Conservation (phyloP, 2,329 filamentous ascomycete species). For the Phyllosticta capitalensis region DNA sequence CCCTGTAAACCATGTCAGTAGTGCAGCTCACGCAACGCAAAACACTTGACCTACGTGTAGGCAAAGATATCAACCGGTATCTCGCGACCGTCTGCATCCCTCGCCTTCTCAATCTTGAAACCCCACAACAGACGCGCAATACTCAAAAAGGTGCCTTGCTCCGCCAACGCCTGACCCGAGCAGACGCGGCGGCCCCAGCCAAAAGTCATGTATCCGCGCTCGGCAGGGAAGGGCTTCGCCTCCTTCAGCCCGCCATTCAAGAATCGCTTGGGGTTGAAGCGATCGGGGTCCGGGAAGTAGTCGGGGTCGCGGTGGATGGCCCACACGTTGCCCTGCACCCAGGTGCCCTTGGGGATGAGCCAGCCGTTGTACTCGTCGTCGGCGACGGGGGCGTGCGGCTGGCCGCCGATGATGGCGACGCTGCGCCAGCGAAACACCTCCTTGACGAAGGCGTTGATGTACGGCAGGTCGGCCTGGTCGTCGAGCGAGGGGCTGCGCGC, state of each 20-base stretch:
- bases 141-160: constrained; percentile 51
- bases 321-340: constrained; percentile 28
- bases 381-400: constrained; percentile 25
- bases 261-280: constrained; percentile 26
- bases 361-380: constrained; percentile 34
- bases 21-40: neutral
- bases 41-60: constrained; percentile 36
- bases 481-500: constrained; percentile 19
- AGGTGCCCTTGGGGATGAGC: constrained; percentile 31
- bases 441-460: constrained; percentile 24
- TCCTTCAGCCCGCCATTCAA: constrained; percentile 20
- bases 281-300: constrained; percentile 29
- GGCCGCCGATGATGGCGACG: constrained; percentile 17
- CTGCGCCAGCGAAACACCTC: constrained; percentile 27
- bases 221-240: constrained; percentile 23
- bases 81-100: constrained; percentile 34
- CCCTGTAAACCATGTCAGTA: constrained; percentile 26
- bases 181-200: constrained; percentile 50
- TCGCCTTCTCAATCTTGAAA: constrained; percentile 40
- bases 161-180: constrained; percentile 49
- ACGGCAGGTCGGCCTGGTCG: constrained; percentile 24
- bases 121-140: constrained; percentile 49
- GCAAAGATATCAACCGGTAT: constrained; percentile 49
- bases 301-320: constrained; percentile 31
- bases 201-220: constrained; percentile 46